These are phyloP conservation scores for Cajanus cajan DNA, from an alignment of 306 rosid species.

Conservation along the genomic window DNA sequence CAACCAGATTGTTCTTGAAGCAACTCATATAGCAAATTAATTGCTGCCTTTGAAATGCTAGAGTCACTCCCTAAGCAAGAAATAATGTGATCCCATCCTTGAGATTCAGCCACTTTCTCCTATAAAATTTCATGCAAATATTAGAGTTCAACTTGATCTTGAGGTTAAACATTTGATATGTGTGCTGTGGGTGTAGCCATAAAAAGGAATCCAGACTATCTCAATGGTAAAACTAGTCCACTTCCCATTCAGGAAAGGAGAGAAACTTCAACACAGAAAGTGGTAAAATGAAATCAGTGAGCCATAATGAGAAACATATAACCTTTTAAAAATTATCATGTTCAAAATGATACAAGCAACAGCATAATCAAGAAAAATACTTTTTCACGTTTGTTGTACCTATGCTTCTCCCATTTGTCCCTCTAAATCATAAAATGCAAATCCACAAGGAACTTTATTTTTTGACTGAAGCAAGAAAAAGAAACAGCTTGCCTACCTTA, in stretches of 20 bases:
- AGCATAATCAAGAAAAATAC: constrained; percentile 10
- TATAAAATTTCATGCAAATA: constrained; percentile 23
- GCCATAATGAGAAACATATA: background rate
- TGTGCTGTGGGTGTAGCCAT: background rate
- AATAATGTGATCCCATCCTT: constrained; percentile 68
- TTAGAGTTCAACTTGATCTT: constrained; percentile 13
- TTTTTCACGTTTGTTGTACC: background rate
- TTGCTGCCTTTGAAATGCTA: constrained; percentile 61
- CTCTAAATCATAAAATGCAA: constrained; percentile 20
- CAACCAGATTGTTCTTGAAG: constrained; percentile 68
- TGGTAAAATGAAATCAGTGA: background rate
- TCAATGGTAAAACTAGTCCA: background rate
- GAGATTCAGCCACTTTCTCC: constrained; percentile 61
- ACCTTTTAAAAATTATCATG: background rate
- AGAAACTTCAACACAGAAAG: background rate
- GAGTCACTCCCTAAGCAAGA: constrained; percentile 57
- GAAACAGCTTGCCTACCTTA: constrained; percentile 49
- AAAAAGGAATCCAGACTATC: background rate
- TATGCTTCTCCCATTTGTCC: background rate
- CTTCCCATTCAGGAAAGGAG: background rate
- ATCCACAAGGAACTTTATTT: background rate
- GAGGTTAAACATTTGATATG: background rate
- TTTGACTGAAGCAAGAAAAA: constrained; percentile 21
- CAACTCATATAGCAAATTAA: constrained; percentile 60
- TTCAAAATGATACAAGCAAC: constrained; percentile 15